Evolutionary conservation across 2,329 filamentous ascomycete genomes (phyloP).

Genomic region (Colletotrichum higginsianum): DNA sequence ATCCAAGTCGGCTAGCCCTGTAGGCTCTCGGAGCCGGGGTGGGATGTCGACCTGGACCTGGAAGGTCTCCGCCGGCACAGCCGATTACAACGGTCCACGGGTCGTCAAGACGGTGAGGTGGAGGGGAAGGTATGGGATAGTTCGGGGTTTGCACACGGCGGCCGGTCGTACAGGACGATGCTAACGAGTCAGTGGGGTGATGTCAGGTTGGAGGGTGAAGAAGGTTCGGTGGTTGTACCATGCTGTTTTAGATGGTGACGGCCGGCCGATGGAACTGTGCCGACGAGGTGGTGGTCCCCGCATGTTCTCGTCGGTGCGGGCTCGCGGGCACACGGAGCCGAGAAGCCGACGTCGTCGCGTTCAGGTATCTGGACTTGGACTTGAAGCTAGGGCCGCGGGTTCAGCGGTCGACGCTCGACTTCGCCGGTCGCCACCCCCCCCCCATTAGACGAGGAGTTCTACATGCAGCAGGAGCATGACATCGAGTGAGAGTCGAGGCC

Average conservation of each 20-base stretch:
- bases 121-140: constrained; percentile 3
- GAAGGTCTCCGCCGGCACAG: constrained; percentile 29
- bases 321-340: neutral
- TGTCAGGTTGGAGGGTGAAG: constrained; percentile 12
- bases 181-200: constrained; percentile 36
- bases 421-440: constrained; percentile 6
- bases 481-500: neutral
- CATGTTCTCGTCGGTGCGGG: neutral
- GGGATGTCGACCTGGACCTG: constrained; percentile 14
- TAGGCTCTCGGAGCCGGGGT: constrained; percentile 19
- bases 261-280: constrained; percentile 17
- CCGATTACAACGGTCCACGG: constrained; percentile 33
- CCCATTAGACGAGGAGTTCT: constrained; percentile 19
- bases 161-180: constrained; percentile 23
- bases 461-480: too few relatives aligned
- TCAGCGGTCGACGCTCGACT: neutral
- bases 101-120: constrained; percentile 25
- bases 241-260: constrained; percentile 15
- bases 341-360: constrained; percentile 13
- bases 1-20: constrained; percentile 11
- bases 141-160: neutral
- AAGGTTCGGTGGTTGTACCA: constrained; percentile 2
- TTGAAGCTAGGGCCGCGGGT: constrained; percentile 6
- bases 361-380: constrained; percentile 5
- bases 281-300: constrained; percentile 1